Percentiles rank a stretch among this genome's conserved stretches.
phyloP scores from a whole-genome alignment of 192 early-diverging fungal species.

The Phlyctochytrium planicorne region DNA sequence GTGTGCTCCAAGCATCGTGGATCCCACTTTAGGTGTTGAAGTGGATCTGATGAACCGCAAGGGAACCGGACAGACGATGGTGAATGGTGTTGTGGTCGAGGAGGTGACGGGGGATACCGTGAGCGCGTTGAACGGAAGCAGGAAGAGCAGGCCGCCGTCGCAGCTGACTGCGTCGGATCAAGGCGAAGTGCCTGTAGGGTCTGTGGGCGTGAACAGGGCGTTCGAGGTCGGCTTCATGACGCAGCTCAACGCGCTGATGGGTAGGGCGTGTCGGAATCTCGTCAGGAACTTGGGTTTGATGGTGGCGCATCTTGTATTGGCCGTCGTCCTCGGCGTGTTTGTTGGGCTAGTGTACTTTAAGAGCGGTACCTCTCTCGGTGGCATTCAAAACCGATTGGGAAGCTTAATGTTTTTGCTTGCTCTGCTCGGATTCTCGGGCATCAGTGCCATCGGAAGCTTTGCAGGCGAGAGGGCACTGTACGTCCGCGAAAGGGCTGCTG shows the following conservation, averaged over 20 bases:
- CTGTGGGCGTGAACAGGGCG: neutral
- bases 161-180: neutral
- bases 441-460: slow-evolving; percentile 62
- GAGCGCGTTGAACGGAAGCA: neutral
- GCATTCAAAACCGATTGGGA: slow-evolving; percentile 76
- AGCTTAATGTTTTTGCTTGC: slow-evolving; percentile 68
- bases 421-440: slow-evolving; percentile 67
- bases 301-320: slow-evolving; percentile 55
- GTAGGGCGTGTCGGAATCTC: slow-evolving; percentile 45
- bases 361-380: slow-evolving; percentile 52
- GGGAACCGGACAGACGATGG: neutral
- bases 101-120: too few species aligned
- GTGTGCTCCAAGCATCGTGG: neutral
- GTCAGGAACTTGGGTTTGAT: slow-evolving; percentile 45
- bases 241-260: slow-evolving; percentile 45
- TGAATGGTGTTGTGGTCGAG: neutral
- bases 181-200: neutral
- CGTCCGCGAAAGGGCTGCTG: slow-evolving; percentile 49
- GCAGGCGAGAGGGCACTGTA: slow-evolving; percentile 44
- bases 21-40: neutral
- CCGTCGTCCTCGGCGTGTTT: slow-evolving; percentile 58
- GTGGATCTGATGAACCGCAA: neutral
- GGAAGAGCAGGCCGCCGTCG: neutral
- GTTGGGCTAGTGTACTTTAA: slow-evolving; percentile 69
- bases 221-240: slow-evolving; percentile 52